Conservation (phyloP, 768 basidiomycete genomes). For the Termitomyces sp. region DNA sequence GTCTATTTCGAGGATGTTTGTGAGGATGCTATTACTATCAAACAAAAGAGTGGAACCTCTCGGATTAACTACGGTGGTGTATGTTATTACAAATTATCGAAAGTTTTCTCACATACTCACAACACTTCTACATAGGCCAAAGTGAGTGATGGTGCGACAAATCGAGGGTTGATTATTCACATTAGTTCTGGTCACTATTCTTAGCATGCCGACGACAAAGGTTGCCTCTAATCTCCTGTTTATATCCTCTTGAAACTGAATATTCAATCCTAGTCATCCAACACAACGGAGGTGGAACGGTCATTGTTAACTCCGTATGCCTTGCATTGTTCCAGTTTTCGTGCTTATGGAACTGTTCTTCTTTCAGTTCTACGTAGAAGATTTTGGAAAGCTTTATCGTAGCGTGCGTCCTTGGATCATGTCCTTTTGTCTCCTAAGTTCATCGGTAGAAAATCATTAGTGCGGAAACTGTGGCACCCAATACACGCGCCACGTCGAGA, state of each 20-base stretch:
- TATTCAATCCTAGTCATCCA: conserved; percentile 21
- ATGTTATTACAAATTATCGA: conserved; percentile 9
- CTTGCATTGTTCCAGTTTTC: neutral
- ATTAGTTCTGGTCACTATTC: neutral
- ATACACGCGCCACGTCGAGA: conserved; percentile 21
- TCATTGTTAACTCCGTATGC: conserved; percentile 32
- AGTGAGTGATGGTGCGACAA: conserved; percentile 5
- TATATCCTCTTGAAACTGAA: neutral
- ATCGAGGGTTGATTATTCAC: neutral
- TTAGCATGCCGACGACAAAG: conserved; percentile 28
- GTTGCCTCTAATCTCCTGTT: conserved; percentile 2
- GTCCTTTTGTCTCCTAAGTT: neutral
- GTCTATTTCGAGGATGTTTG: conserved; percentile 22
- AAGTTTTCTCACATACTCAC: neutral
- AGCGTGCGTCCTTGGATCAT: conserved; percentile 16
- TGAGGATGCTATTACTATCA: conserved; percentile 28
- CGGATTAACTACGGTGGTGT: conserved; percentile 33
- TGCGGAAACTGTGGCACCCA: conserved; percentile 29
- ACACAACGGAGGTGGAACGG: conserved; percentile 32
- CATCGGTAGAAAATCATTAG: conserved; percentile 8
- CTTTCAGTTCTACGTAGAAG: conserved; percentile 34
- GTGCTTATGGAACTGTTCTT: neutral
- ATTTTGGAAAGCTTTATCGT: conserved; percentile 34
- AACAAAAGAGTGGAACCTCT: conserved; percentile 31
- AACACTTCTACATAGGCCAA: conserved; percentile 19